These are phyloP conservation scores for Lasiodiplodia citricola DNA, from an alignment of 2,329 filamentous ascomycete species.

Conservation along the genomic window DNA sequence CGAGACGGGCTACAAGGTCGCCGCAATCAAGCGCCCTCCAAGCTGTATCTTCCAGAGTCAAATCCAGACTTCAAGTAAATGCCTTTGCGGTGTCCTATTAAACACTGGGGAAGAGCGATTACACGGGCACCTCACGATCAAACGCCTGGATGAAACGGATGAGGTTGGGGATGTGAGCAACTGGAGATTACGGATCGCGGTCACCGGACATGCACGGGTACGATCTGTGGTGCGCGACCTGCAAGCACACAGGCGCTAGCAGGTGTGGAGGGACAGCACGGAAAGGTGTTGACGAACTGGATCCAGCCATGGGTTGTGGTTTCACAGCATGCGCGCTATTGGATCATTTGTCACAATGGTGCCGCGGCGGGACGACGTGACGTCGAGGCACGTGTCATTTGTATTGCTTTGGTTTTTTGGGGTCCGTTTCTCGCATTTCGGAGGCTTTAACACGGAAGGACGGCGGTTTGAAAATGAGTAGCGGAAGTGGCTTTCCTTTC, in stretches of 20 bases:
- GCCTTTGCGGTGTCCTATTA: not conserved
- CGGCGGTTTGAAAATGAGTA: constrained; percentile 20
- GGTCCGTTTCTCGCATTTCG: not conserved
- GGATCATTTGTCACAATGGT: constrained; percentile 9
- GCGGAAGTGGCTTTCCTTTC: constrained; percentile 17
- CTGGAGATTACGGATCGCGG: not conserved
- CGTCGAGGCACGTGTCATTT: constrained; percentile 14
- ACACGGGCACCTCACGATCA: not conserved
- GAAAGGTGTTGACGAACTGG: constrained; percentile 8
- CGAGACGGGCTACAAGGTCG: constrained; percentile 3
- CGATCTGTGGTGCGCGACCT: constrained; percentile 8
- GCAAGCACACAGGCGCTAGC: constrained; percentile 7
- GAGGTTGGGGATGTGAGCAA: not conserved
- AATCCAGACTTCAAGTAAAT: not conserved
- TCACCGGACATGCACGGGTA: constrained; percentile 6
- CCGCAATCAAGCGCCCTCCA: not conserved
- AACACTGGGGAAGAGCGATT: not conserved
- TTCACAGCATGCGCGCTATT: constrained; percentile 22
- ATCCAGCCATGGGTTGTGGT: constrained; percentile 10
- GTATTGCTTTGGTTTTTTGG: constrained; percentile 7
- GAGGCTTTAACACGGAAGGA: constrained; percentile 7
- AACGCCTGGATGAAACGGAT: not conserved
- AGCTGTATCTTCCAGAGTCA: not conserved
- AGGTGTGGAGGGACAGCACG: constrained; percentile 14
- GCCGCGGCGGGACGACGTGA: constrained; percentile 5